Percentiles rank a stretch among this genome's conserved stretches.
Conservation (phyloP, 2,329 filamentous ascomycete genomes). For the Fusarium verrucosum region DNA sequence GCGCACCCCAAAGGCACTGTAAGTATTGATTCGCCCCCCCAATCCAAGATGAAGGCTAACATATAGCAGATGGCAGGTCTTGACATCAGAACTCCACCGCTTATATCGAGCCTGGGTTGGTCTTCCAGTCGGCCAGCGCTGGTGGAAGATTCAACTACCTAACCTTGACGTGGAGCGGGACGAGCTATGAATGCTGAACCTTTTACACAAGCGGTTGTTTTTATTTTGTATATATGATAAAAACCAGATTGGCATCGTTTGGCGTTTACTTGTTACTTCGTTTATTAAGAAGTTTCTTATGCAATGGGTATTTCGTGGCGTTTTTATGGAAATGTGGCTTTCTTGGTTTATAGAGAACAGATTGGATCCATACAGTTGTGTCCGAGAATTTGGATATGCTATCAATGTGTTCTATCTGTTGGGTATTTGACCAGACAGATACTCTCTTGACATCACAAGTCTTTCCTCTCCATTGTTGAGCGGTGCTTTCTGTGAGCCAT, state of each 20-base stretch:
- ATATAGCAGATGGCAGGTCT: slow-evolving; percentile 53
- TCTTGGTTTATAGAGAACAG: slow-evolving; percentile 3
- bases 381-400: neutral
- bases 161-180: slow-evolving; percentile 54
- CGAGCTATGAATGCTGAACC: slow-evolving; percentile 62
- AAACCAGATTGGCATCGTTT: slow-evolving; percentile 4
- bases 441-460: neutral
- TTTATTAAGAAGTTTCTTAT: neutral
- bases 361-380: neutral
- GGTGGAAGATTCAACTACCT: slow-evolving; percentile 58
- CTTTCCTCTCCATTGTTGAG: too few relatives aligned
- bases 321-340: neutral
- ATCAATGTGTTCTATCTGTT: neutral
- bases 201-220: slow-evolving; percentile 1
- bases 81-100: slow-evolving; percentile 56
- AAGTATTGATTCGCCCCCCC: slow-evolving; percentile 54
- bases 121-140: slow-evolving; percentile 59
- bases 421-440: neutral
- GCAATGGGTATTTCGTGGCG: slow-evolving; percentile 21
- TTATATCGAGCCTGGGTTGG: slow-evolving; percentile 63
- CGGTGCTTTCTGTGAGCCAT: neutral
- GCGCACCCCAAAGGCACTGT: slow-evolving; percentile 73
- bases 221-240: neutral
- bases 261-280: slow-evolving; percentile 15
- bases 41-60: neutral